These are phyloP conservation scores for Paecilomyces sp. DNA, from an alignment of 2,329 filamentous ascomycete species.

Conservation along the genomic window DNA sequence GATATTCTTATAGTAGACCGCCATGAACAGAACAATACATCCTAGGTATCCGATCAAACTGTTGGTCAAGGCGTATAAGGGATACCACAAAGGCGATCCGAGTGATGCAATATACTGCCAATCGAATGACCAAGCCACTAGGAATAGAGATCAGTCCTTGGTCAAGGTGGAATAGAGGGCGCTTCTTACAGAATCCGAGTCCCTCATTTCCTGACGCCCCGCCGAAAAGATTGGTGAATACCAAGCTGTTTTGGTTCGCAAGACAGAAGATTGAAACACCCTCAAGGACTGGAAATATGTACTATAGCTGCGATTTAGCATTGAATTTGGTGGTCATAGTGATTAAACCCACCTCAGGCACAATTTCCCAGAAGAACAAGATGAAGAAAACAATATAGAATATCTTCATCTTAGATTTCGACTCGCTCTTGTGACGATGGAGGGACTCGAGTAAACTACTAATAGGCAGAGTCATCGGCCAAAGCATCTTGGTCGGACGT, in stretches of 20 bases:
- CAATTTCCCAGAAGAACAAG: conserved; percentile 42
- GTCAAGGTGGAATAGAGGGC: not conserved
- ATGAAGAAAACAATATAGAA: conserved; percentile 22
- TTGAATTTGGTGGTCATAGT: not conserved
- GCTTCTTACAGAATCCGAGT: conserved; percentile 27
- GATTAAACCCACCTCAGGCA: conserved; percentile 29
- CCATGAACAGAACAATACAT: conserved; percentile 31
- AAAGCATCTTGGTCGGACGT: conserved; percentile 45
- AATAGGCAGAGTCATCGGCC: conserved; percentile 32
- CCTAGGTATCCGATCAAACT: conserved; percentile 30
- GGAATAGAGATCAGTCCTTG: not conserved
- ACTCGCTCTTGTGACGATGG: conserved; percentile 29
- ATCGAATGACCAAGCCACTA: conserved; percentile 35
- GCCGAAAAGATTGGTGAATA: conserved; percentile 46
- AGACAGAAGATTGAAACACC: conserved; percentile 41
- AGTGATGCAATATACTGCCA: conserved; percentile 38
- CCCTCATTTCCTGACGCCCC: conserved; percentile 42
- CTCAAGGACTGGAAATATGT: conserved; percentile 38
- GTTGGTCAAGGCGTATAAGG: conserved; percentile 33
- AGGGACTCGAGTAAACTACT: conserved; percentile 33
- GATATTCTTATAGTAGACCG: conserved; percentile 37
- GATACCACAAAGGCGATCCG: conserved; percentile 29
- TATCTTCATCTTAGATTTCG: conserved; percentile 22
- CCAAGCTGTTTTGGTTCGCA: conserved; percentile 33
- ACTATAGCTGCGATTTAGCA: conserved; percentile 9